Evolutionary conservation across 2,329 filamentous ascomycete species (phyloP).

Genomic region (Kalaharituber pfeilii): DNA sequence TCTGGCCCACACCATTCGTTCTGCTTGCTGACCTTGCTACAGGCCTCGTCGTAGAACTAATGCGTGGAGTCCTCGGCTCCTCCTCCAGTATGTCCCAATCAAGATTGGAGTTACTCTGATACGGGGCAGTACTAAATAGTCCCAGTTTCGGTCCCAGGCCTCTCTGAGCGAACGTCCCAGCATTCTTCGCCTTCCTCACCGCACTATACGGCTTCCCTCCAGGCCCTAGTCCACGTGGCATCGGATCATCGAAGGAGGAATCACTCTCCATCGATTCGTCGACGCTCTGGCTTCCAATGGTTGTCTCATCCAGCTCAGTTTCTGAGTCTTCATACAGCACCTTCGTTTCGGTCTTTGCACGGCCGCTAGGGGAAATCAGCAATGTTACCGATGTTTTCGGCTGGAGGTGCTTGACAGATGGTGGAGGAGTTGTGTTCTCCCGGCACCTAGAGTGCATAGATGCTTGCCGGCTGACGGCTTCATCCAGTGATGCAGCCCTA

Average conservation of each 20-base stretch:
- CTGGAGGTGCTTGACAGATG: constrained; percentile 5
- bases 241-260: constrained; percentile 17
- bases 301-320: constrained; percentile 9
- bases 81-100: background rate
- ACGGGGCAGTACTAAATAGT: background rate
- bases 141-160: background rate
- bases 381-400: constrained; percentile 11
- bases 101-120: background rate
- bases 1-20: background rate
- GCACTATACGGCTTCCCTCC: constrained; percentile 16
- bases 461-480: constrained; percentile 10
- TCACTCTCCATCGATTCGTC: constrained; percentile 15
- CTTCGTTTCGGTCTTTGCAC: constrained; percentile 16
- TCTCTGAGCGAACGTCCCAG: constrained; percentile 5
- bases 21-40: background rate
- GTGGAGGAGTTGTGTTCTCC: constrained; percentile 5
- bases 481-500: constrained; percentile 15
- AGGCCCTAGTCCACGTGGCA: constrained; percentile 17
- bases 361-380: constrained; percentile 17
- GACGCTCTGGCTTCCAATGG: constrained; percentile 9
- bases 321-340: constrained; percentile 14
- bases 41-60: background rate
- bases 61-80: background rate
- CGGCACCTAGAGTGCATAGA: constrained; percentile 2
- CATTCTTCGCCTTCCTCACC: constrained; percentile 12